Percentiles rank a stretch among this genome's conserved stretches.
Conservation (phyloP, 371 early-diverging fungal genomes). For the Mucor piriformis region DNA sequence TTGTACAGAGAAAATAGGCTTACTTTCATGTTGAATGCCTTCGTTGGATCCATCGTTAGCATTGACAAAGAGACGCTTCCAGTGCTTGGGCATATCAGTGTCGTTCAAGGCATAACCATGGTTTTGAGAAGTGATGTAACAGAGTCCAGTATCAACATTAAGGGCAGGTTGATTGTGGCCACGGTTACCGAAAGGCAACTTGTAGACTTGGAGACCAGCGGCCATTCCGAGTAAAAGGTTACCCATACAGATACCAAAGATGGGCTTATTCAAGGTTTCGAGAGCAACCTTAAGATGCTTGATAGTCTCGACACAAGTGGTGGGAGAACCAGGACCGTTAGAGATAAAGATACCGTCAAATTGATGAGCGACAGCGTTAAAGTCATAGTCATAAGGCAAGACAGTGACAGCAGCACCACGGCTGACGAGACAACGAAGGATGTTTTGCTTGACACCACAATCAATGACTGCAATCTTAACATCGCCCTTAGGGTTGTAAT, state of each 20-base stretch:
- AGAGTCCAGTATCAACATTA: conserved; percentile 65
- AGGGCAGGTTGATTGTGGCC: conserved; percentile 96
- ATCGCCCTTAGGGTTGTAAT: conserved; percentile 76
- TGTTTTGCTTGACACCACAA: conserved; percentile 94
- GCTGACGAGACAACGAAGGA: conserved; percentile 79
- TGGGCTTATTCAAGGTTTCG: conserved; percentile 71
- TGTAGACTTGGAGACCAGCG: conserved; percentile 83
- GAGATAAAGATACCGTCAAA: conserved; percentile 92
- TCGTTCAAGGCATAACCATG: conserved; percentile 91
- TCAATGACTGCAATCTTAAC: conserved; percentile 81
- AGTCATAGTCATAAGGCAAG: conserved; percentile 85
- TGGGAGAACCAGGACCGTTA: conserved; percentile 94
- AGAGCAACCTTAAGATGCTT: conserved; percentile 69
- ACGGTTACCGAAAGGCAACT: conserved; percentile 94
- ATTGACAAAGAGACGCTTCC: conserved; percentile 85
- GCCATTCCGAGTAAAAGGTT: conserved; percentile 90
- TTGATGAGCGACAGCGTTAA: conserved; percentile 55
- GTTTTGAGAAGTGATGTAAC: conserved; percentile 87
- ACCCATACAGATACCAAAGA: conserved; percentile 98
- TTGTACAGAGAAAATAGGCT: conserved; percentile 87
- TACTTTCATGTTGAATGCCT: conserved; percentile 75
- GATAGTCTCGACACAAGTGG: conserved; percentile 66
- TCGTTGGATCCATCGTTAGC: conserved; percentile 93
- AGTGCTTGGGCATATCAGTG: conserved; percentile 63
- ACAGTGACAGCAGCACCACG: conserved; percentile 85